Evolutionary conservation across 1,284 basidiomycete genomes (phyloP), one percentile per base, ranked within the genome.

Genomic region (Naganishia sp.): DNA sequence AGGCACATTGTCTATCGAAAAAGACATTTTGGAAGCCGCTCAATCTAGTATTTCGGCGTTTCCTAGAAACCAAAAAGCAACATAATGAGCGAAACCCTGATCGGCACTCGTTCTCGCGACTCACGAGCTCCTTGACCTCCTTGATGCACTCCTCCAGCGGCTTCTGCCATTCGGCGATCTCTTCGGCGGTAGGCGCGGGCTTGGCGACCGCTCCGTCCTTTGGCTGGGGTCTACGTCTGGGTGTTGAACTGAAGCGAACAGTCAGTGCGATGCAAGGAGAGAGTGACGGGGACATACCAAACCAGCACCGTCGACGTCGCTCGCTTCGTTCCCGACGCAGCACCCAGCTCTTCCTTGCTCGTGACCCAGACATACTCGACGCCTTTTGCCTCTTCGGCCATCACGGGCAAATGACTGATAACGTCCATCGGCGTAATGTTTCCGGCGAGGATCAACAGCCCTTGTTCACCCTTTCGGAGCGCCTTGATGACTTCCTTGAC

Each of bases 341-440:
- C 88, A 1, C 96, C 96, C 28, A 99, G 87, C 74, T 98, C 94
- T 81, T 96, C 92, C 79, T 80, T 81, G 74, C 75, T 76, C 69
- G 76, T 70, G 17, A 80, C 77, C 77, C 76, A 85, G 68, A 95
- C 85, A 79, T 98, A 99, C 18, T 95, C 94, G 75, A 97, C 90
- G 57, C 88, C 85, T 35, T 61, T 65, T 6, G 92, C 90, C 78
- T 99, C 96, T 81, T 99, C 96, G 66, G 92, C 90, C 74, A 99
- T 83, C 39, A 98, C 83, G 17, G 96, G 96, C 64, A 99, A 84
- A 81, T 99, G 96, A 25, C 93, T 94, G 72, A 99, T 90, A 72
- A 99, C 97, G 80, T 99, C 96, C 74, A 99, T 90, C 28, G 96
- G 96, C 55, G 90, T 94, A 76, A 99, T 99, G 80, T 99, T 96